A percentile compares a stretch with the other conserved stretches of the same genome.
Evolutionary conservation across 148 eudicot species (phyloP).

Genomic region (Mesembryanthemum crystallinum): DNA sequence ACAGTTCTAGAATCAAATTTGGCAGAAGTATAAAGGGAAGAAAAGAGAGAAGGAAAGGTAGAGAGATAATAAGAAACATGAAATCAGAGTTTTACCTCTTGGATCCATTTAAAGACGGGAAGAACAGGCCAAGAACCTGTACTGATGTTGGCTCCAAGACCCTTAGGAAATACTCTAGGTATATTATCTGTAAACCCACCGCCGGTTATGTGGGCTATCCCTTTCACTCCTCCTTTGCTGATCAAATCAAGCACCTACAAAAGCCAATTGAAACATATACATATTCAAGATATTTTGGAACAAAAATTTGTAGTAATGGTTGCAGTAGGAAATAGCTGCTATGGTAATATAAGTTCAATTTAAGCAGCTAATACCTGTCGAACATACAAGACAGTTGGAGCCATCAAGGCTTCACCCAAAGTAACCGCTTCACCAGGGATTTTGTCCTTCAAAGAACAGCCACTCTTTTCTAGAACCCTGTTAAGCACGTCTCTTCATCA

Average conservation of each 20-base stretch:
- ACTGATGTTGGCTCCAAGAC: constrained; percentile 75
- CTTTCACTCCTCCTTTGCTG: constrained; percentile 85
- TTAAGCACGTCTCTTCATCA: constrained; percentile 1
- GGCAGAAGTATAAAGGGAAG: too few species aligned
- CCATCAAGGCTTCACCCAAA: constrained; percentile 84
- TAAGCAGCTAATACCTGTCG: constrained; percentile 55
- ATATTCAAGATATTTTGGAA: neutral
- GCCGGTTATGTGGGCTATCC: constrained; percentile 93
- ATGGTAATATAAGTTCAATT: neutral
- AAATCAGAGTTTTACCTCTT: constrained; percentile 49
- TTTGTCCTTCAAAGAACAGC: constrained; percentile 54
- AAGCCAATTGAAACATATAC: constrained; percentile 3
- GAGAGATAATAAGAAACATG: neutral
- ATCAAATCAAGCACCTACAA: constrained; percentile 77
- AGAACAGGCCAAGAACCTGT: constrained; percentile 70
- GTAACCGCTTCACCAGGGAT: constrained; percentile 62
- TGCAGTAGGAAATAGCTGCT: too few species aligned
- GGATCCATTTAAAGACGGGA: constrained; percentile 95
- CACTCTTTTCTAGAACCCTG: constrained; percentile 72
- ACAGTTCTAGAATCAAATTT: neutral
- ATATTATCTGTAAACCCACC: constrained; percentile 98
- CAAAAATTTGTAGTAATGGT: too few species aligned
- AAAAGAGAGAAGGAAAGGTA: neutral
- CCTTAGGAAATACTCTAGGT: constrained; percentile 86
- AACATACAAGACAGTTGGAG: constrained; percentile 89